phyloP scores from a whole-genome alignment of 2,329 filamentous ascomycete species.

The Arthrobotrys megalospora region DNA sequence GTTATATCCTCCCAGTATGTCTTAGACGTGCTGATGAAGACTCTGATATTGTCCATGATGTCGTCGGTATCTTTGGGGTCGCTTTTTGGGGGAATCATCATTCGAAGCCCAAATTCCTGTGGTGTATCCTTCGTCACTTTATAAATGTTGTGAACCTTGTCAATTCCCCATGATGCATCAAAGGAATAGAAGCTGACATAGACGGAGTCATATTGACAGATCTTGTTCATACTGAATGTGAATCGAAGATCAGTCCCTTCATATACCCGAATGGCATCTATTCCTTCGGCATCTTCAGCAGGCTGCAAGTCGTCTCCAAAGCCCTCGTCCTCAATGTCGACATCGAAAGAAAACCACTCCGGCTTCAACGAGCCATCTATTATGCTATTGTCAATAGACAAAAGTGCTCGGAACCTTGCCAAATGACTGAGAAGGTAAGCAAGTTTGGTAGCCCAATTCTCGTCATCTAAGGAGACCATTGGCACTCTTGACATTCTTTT shows the following conservation, averaged over 20 bases:
- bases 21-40: constrained; percentile 1
- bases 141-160: not conserved
- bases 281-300: not conserved
- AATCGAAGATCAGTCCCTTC: not conserved
- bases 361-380: not conserved
- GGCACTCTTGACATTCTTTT: constrained; percentile 4
- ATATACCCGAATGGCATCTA: not conserved
- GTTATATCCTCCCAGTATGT: constrained; percentile 26
- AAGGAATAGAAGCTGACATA: constrained; percentile 24
- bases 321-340: not conserved
- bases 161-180: constrained; percentile 18
- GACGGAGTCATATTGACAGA: constrained; percentile 12
- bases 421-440: constrained; percentile 13
- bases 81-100: not conserved
- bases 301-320: not conserved
- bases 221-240: not conserved
- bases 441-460: not conserved
- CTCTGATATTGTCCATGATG: constrained; percentile 13
- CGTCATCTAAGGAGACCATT: not conserved
- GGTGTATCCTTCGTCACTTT: not conserved
- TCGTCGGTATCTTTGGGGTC: constrained; percentile 5
- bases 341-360: constrained; percentile 11
- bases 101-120: not conserved
- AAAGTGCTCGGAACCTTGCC: constrained; percentile 11
- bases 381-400: not conserved